phyloP scores from a whole-genome alignment of 2,329 filamentous ascomycete genomes.

The Xylariaceae sp. region DNA sequence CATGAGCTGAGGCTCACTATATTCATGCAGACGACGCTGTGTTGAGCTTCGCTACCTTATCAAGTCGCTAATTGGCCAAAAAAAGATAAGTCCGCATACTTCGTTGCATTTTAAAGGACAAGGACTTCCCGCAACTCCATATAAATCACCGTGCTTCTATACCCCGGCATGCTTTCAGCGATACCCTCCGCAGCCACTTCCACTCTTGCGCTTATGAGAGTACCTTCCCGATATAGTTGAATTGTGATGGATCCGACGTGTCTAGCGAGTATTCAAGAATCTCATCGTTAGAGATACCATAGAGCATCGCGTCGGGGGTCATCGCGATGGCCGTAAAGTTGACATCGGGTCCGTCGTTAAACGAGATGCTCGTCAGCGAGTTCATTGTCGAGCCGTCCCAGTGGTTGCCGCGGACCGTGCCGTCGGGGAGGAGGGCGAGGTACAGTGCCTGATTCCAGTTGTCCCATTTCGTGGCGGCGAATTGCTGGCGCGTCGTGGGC shows the following conservation, averaged over 20 bases:
- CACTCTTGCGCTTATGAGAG: conserved; percentile 13
- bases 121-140: too few relatives aligned
- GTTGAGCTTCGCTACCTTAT: too few relatives aligned
- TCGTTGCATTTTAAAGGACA: too few relatives aligned
- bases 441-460: conserved; percentile 10
- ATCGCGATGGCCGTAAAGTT: conserved; percentile 21
- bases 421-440: conserved; percentile 15
- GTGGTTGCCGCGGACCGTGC: conserved; percentile 7
- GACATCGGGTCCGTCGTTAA: conserved; percentile 15
- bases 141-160: too few relatives aligned
- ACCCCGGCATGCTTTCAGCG: too few relatives aligned
- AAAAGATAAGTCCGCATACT: too few relatives aligned
- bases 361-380: conserved; percentile 14
- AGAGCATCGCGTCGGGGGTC: conserved; percentile 21
- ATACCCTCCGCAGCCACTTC: too few relatives aligned
- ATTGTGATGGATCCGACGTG: conserved; percentile 16
- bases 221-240: conserved; percentile 19
- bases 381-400: conserved; percentile 13
- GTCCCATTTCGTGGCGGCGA: conserved; percentile 17
- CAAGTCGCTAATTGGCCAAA: too few relatives aligned
- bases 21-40: too few relatives aligned
- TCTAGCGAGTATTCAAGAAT: conserved; percentile 21
- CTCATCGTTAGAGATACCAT: conserved; percentile 20
- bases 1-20: too few relatives aligned
- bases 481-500: conserved; percentile 13